Conservation (phyloP, 768 basidiomycete species). For the Panus rudis region DNA sequence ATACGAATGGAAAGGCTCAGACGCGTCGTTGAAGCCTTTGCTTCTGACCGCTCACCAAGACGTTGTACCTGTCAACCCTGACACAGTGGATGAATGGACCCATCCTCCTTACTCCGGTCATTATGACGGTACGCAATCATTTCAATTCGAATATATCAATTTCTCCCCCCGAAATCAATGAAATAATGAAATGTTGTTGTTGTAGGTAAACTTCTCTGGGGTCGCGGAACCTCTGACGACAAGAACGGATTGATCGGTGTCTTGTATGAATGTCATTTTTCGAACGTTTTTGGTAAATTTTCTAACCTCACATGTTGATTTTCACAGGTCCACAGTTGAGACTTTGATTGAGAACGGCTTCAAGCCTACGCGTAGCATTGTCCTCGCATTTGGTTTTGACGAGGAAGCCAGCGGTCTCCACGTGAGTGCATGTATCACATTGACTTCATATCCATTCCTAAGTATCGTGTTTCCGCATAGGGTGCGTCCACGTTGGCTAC, state of each 20-base stretch:
- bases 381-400: slow-evolving; percentile 42
- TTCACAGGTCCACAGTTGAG: slow-evolving; percentile 34
- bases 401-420: slow-evolving; percentile 35
- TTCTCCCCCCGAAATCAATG: neutral
- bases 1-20: slow-evolving; percentile 51
- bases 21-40: slow-evolving; percentile 44
- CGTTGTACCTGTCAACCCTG: slow-evolving; percentile 43
- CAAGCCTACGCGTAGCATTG: slow-evolving; percentile 35
- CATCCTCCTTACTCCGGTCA: slow-evolving; percentile 45
- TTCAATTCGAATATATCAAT: neutral
- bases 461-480: slow-evolving; percentile 14
- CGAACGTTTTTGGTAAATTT: too few species aligned
- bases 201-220: slow-evolving; percentile 25
- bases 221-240: slow-evolving; percentile 29
- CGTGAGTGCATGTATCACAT: slow-evolving; percentile 9
- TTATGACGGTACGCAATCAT: slow-evolving; percentile 26
- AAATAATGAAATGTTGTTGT: neutral
- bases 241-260: slow-evolving; percentile 28
- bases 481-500: slow-evolving; percentile 36
- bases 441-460: neutral
- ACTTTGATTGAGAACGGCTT: slow-evolving; percentile 38
- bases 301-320: neutral
- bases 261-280: slow-evolving; percentile 16
- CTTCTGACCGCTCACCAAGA: slow-evolving; percentile 51
- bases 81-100: slow-evolving; percentile 38